These are phyloP conservation scores for Botrytis cinerea DNA, from an alignment of 2,329 filamentous ascomycete species.

Conservation along the genomic window DNA sequence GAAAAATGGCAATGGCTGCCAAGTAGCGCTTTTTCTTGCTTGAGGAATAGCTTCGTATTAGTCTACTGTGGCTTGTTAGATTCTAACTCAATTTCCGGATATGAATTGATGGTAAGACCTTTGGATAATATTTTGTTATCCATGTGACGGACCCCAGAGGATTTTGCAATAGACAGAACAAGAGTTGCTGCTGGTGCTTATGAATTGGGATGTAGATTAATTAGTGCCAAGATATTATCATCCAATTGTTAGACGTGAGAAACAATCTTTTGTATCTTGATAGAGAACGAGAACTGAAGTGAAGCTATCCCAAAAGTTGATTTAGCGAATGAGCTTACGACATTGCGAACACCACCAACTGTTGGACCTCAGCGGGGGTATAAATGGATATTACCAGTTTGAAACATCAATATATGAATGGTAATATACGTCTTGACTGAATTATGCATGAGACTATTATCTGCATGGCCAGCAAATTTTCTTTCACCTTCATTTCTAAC, in stretches of 20 bases:
- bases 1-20: slow-evolving; percentile 24
- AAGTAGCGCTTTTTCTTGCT: background rate
- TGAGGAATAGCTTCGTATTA: background rate
- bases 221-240: background rate
- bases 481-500: accelerated
- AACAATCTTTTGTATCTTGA: background rate
- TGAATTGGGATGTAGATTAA: background rate
- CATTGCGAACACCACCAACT: background rate
- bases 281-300: background rate
- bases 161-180: background rate
- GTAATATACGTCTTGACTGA: too few relatives aligned
- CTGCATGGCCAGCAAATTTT: background rate
- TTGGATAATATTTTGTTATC: background rate
- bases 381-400: background rate
- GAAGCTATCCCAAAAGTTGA: background rate
- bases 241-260: background rate
- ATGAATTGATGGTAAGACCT: background rate
- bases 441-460: background rate
- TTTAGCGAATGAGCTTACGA: background rate
- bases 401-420: background rate
- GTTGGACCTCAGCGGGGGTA: background rate
- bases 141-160: background rate
- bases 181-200: too few relatives aligned
- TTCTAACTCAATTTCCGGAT: background rate
- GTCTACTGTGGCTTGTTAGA: background rate